Percentiles rank a stretch among this genome's conserved stretches.
Evolutionary conservation across 805 yeast genomes (phyloP).

Genomic region (Wickerhamomyces chambardii): DNA sequence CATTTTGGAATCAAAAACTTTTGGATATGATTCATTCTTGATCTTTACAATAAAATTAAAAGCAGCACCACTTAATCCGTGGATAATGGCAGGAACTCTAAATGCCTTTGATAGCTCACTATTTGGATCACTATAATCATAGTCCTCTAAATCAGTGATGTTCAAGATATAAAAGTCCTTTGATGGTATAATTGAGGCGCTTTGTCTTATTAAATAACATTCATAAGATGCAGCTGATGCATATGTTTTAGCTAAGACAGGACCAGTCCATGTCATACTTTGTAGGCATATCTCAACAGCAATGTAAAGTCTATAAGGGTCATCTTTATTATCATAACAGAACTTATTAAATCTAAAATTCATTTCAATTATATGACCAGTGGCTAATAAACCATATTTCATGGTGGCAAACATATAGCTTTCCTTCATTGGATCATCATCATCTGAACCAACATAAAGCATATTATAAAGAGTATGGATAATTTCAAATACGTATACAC

Average conservation of each 20-base stretch:
- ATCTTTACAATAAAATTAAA: no score
- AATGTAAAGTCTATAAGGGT: not conserved
- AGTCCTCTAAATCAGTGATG: not conserved
- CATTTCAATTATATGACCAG: conserved; percentile 13
- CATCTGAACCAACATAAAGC: conserved; percentile 5
- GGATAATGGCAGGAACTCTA: not conserved
- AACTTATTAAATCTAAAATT: conserved; percentile 7
- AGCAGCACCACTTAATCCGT: not conserved
- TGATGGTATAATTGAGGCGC: not conserved
- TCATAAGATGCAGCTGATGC: not conserved
- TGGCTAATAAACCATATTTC: conserved; percentile 13
- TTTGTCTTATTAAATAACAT: not conserved
- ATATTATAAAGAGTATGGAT: conserved; percentile 13
- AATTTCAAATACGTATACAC: conserved; percentile 3
- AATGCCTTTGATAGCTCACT: not conserved
- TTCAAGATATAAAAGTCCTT: no score
- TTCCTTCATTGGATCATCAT: conserved; percentile 5
- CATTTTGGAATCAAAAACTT: conserved; percentile 3
- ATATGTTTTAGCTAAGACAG: not conserved
- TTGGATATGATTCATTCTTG: not conserved
- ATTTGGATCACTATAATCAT: not conserved
- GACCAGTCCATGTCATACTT: not conserved
- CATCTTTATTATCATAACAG: not conserved
- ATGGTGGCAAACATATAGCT: conserved; percentile 8
- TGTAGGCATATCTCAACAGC: not conserved